Base-by-base conservation (phyloP, 208 protist genomes). In the Crithidia brevicula region DNA sequence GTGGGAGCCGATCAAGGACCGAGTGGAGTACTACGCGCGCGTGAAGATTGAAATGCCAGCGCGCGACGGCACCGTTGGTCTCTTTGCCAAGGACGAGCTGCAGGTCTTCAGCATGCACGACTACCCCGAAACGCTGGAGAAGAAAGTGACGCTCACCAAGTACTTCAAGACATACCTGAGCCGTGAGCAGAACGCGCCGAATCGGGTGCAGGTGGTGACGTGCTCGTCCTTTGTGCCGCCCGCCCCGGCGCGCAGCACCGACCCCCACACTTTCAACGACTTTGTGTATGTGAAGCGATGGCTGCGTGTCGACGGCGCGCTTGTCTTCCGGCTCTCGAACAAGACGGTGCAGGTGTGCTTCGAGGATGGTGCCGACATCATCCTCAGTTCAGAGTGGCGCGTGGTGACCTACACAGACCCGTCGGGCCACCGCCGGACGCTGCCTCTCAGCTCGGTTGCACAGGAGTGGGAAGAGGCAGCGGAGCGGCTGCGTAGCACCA, bases 141-240 rank as follows among this genome's bases (percentile, higher is more conserved):
- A 99, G 91, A 99, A 99, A 85, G 85, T 98, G 30, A 96, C 90
- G 27, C 81, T 99, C 11, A 93, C 98, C 33, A 96, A 98, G 79
- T 98, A 99, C 83, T 99, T 99, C 83, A 88, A 91, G 33, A 87
- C 88, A 10, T 96, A 91, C 71, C 74, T 93, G 11, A 42, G 77
- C 47, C 88, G 86, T 34, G 61, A 72, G 36, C 71, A 76, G 59
- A 70, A 52, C 43, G 63, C 62, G 28, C 51, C 72, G 53, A 81
- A 92, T 36, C 77, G 71, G 31, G 84, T 90, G 23, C 76, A 89
- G 46, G 85, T 92, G 23, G 78, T 93, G 33, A 60, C 69, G 36
- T 93, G 80, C 72, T 89, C 83, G 11, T 74, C 80, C 3, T 89
- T 80, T 65, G 58, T 77, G 31, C 36, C 52, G 11, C 57, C 66